These are phyloP conservation scores for Punica granatum DNA, from an alignment of 345 rosid species.

Conservation along the genomic window DNA sequence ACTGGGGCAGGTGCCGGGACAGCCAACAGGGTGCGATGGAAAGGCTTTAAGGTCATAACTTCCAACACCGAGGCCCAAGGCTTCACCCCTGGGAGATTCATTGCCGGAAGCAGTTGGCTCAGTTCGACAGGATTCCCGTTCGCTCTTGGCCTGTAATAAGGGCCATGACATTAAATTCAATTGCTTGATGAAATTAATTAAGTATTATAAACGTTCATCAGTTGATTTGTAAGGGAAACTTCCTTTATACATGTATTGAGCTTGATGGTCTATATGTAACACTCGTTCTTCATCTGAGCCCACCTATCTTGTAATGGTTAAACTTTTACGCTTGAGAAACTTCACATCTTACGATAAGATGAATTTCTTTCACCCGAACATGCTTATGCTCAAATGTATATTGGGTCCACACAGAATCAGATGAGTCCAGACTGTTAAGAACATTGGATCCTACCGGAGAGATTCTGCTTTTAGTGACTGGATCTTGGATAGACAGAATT, in stretches of 20 bases:
- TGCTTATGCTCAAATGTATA: too few species aligned
- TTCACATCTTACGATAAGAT: too few species aligned
- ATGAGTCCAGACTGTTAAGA: too few species aligned
- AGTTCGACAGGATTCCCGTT: constrained; percentile 71
- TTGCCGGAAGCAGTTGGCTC: constrained; percentile 67
- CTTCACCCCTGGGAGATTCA: constrained; percentile 45
- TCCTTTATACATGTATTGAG: not conserved
- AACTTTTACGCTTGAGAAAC: too few species aligned
- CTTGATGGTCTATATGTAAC: not conserved
- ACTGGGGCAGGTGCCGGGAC: constrained; percentile 69
- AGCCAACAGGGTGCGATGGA: constrained; percentile 63
- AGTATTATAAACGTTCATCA: not conserved
- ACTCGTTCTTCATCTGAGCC: not conserved
- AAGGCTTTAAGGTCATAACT: constrained; percentile 51
- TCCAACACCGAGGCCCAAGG: constrained; percentile 48
- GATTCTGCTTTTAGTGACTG: too few species aligned
- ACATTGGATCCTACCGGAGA: too few species aligned
- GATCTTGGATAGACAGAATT: too few species aligned
- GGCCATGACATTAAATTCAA: not conserved
- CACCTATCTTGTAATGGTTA: too few species aligned
- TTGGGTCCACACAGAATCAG: too few species aligned
- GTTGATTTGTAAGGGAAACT: not conserved
- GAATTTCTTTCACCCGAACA: too few species aligned
- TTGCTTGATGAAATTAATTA: not conserved
- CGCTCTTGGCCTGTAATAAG: constrained; percentile 39